A percentile compares a stretch with the other conserved stretches of the same genome.
These are phyloP conservation scores for Leptomonas seymouri DNA, from an alignment of 208 protist genomes.

Conservation along the genomic window DNA sequence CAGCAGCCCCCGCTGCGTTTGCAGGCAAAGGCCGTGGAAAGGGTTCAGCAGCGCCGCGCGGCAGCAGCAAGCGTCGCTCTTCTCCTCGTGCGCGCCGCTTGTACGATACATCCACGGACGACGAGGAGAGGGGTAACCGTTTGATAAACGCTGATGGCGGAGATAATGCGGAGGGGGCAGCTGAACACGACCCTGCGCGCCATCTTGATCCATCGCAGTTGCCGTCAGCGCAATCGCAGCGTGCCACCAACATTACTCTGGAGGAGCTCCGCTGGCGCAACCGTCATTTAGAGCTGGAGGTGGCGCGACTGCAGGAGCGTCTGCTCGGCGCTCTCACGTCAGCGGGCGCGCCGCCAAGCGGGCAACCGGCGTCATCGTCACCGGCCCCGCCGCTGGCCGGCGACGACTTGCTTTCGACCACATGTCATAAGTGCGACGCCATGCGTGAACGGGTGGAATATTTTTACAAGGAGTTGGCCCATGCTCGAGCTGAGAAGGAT, in stretches of 20 bases:
- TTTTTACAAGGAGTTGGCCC: conserved; percentile 37
- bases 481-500: conserved; percentile 44
- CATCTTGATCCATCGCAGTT: neutral
- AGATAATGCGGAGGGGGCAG: neutral
- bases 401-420: neutral
- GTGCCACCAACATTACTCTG: conserved; percentile 37
- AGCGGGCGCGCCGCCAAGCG: neutral
- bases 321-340: conserved; percentile 23
- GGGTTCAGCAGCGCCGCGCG: neutral
- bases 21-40: neutral
- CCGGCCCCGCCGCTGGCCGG: neutral
- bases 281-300: conserved; percentile 38
- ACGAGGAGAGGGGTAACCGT: neutral
- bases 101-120: neutral
- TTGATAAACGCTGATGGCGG: neutral
- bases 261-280: conserved; percentile 65
- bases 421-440: conserved; percentile 10
- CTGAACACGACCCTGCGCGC: neutral
- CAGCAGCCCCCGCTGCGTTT: neutral
- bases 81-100: conserved; percentile 16
- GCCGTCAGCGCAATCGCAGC: neutral
- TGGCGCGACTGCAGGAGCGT: conserved; percentile 34
- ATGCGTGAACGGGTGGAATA: conserved; percentile 31
- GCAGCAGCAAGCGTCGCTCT: neutral
- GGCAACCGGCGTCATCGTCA: neutral